Percentiles rank a stretch among this genome's conserved stretches.
These are phyloP conservation scores for Rhizopus delemar DNA, from an alignment of 371 early-diverging fungal species.

Conservation along the genomic window DNA sequence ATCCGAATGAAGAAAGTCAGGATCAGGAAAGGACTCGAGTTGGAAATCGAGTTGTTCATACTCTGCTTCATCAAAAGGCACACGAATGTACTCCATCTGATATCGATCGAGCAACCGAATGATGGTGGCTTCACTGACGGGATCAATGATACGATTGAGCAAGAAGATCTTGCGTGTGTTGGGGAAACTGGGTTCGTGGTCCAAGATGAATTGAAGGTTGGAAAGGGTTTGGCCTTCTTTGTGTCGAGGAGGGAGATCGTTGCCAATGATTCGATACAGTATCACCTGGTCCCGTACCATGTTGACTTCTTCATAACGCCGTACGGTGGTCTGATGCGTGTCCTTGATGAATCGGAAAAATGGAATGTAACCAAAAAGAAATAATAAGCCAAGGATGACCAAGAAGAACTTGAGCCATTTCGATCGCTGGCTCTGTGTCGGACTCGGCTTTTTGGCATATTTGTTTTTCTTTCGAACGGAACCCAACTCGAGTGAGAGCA, in stretches of 20 bases:
- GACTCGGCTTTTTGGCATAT: background rate
- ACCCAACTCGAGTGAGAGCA: background rate
- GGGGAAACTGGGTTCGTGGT: conserved; percentile 65
- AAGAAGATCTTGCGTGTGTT: conserved; percentile 66
- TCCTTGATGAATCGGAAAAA: conserved; percentile 22
- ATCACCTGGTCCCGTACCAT: conserved; percentile 51
- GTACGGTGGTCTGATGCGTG: conserved; percentile 5
- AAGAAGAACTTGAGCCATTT: conserved; percentile 26
- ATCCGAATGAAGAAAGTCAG: conserved; percentile 68
- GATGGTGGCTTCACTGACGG: conserved; percentile 58
- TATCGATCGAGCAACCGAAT: conserved; percentile 57
- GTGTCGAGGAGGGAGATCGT: conserved; percentile 73
- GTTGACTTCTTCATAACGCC: conserved; percentile 1
- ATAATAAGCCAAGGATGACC: conserved; percentile 18
- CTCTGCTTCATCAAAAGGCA: conserved; percentile 62
- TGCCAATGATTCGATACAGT: conserved; percentile 71
- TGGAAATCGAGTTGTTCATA: conserved; percentile 64
- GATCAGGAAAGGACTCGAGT: conserved; percentile 66
- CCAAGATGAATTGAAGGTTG: conserved; percentile 67
- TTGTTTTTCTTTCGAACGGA: background rate
- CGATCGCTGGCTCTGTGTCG: conserved; percentile 1
- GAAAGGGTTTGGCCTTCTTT: conserved; percentile 67
- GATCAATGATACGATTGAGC: conserved; percentile 69
- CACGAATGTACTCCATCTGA: conserved; percentile 58
- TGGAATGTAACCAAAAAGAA: conserved; percentile 28